Evolutionary conservation across 805 yeast species (phyloP).

Genomic region (Cyberlindnera americana): DNA sequence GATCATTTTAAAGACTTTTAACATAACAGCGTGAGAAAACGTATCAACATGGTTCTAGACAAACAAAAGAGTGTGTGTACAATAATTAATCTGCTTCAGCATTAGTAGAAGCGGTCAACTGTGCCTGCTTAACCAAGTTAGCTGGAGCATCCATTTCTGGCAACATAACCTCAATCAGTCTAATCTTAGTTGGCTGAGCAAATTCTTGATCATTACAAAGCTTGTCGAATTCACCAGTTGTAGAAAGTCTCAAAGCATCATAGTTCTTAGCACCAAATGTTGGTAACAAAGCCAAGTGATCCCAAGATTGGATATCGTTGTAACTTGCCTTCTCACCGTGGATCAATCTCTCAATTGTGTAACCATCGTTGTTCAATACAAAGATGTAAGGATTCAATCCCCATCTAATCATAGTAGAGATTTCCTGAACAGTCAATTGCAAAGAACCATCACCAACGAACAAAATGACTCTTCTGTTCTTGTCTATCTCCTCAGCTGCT

Average conservation of each 20-base stretch:
- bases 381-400: constrained; percentile 64
- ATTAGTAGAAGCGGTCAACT: constrained; percentile 51
- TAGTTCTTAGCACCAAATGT: constrained; percentile 47
- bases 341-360: constrained; percentile 71
- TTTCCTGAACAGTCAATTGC: constrained; percentile 71
- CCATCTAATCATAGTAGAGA: constrained; percentile 67
- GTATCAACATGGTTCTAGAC: too few relatives aligned
- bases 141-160: constrained; percentile 69
- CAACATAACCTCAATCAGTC: constrained; percentile 66
- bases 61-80: too few relatives aligned
- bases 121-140: constrained; percentile 63
- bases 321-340: constrained; percentile 65
- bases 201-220: constrained; percentile 46
- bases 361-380: constrained; percentile 68
- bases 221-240: constrained; percentile 55
- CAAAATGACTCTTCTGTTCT: constrained; percentile 56
- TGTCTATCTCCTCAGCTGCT: constrained; percentile 63
- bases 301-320: constrained; percentile 68
- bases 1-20: too few relatives aligned
- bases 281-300: constrained; percentile 53
- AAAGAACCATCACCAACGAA: constrained; percentile 76
- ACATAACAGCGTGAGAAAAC: too few relatives aligned
- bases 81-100: constrained; percentile 16
- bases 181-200: constrained; percentile 53
- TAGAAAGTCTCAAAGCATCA: constrained; percentile 51